Conservation (phyloP, 2,329 filamentous ascomycete species). For the Paecilomyces sp. region DNA sequence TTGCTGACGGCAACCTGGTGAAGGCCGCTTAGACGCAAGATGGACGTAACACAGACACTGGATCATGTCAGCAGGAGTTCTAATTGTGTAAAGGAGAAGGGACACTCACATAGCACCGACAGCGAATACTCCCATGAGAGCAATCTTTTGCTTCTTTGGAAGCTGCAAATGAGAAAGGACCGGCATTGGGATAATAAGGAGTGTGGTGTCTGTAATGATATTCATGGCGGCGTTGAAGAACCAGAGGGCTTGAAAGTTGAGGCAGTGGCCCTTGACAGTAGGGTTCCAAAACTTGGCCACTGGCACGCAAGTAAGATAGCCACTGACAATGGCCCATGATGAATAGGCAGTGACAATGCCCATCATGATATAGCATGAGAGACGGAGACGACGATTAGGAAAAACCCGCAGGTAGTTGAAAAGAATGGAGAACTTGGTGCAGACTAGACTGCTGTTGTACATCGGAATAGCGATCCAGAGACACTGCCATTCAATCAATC, state of each 20-base stretch:
- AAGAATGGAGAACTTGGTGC: constrained; percentile 39
- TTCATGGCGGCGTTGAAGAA: constrained; percentile 36
- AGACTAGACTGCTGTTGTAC: constrained; percentile 25
- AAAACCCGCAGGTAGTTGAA: constrained; percentile 43
- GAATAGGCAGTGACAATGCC: constrained; percentile 20
- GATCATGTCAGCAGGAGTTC: not conserved
- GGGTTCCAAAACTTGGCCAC: constrained; percentile 36
- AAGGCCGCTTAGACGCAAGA: constrained; percentile 22
- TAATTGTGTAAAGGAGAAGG: not conserved
- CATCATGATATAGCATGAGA: constrained; percentile 28
- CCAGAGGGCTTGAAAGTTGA: constrained; percentile 34
- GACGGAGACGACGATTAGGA: constrained; percentile 20
- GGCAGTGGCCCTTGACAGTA: constrained; percentile 25
- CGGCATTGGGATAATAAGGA: constrained; percentile 37
- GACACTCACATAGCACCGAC: constrained; percentile 31
- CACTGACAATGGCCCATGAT: constrained; percentile 28
- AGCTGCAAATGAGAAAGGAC: constrained; percentile 32
- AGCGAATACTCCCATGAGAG: constrained; percentile 34
- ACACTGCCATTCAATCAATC: not conserved
- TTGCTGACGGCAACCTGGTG: constrained; percentile 14
- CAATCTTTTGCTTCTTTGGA: constrained; percentile 34
- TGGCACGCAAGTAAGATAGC: constrained; percentile 35
- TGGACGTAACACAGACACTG: constrained; percentile 25
- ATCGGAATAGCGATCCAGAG: constrained; percentile 25
- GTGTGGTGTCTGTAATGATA: constrained; percentile 35